phyloP scores from a whole-genome alignment of 2,329 filamentous ascomycete species.

The Colletotrichum liriopes region DNA sequence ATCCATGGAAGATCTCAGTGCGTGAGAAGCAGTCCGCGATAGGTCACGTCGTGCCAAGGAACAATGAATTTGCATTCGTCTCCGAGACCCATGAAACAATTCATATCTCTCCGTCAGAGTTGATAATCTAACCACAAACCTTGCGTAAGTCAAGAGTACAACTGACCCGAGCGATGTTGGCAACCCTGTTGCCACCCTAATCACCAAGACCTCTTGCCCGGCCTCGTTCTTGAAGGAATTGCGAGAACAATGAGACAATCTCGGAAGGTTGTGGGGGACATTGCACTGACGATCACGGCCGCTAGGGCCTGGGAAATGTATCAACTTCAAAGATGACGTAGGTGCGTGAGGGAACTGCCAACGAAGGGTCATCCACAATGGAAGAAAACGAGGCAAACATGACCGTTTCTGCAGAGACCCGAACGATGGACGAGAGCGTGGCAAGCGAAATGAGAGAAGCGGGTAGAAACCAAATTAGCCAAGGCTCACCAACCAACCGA shows the following conservation, averaged over 20 bases:
- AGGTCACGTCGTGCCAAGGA: neutral
- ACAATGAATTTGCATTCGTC: neutral
- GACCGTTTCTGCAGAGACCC: neutral
- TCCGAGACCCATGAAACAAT: neutral
- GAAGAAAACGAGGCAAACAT: neutral
- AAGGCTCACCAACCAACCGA: slow-evolving; percentile 5
- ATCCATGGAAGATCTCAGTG: neutral
- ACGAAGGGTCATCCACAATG: neutral
- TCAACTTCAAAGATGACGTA: slow-evolving; percentile 10
- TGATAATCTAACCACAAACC: neutral
- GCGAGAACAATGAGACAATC: neutral
- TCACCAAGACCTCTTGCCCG: neutral
- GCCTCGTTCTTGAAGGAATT: neutral
- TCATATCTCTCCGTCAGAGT: neutral
- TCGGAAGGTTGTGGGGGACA: neutral
- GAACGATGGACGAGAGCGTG: neutral
- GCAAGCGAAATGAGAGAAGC: slow-evolving; percentile 14
- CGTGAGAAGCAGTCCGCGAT: neutral
- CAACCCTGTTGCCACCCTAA: neutral
- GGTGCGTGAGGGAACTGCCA: neutral
- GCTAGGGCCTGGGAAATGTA: neutral
- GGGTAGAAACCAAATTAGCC: neutral
- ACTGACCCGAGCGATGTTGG: neutral
- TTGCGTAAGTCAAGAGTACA: neutral
- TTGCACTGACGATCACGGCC: neutral